Evolutionary conservation across 306 rosid species (phyloP).

Genomic region (Fagus sylvatica): DNA sequence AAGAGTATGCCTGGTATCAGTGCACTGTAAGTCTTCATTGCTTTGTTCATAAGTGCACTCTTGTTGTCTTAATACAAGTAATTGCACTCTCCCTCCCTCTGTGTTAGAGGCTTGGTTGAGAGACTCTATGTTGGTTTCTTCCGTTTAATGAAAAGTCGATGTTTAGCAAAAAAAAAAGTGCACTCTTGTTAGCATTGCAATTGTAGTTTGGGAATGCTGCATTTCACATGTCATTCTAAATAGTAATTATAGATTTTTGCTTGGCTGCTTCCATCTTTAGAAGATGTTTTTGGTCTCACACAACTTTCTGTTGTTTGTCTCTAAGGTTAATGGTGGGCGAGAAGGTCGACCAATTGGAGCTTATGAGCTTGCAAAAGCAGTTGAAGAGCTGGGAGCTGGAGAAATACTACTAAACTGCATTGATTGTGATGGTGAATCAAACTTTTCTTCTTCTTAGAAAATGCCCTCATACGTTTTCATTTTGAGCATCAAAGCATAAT

Average conservation of each 20-base stretch:
- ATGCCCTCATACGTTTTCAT: not conserved
- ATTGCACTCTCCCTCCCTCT: too few relatives aligned
- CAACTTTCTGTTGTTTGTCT: slow-evolving; percentile 22
- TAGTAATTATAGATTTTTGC: slow-evolving; percentile 7
- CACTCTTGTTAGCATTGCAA: not conserved
- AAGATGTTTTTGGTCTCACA: not conserved
- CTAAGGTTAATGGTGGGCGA: slow-evolving; percentile 82
- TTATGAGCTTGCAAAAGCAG: slow-evolving; percentile 91
- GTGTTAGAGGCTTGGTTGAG: too few relatives aligned
- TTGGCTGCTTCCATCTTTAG: slow-evolving; percentile 1
- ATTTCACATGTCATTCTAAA: not conserved
- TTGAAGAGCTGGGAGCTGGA: slow-evolving; percentile 97
- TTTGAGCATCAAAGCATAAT: not conserved
- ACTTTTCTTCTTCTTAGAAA: slow-evolving; percentile 4
- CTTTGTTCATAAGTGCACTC: slow-evolving; percentile 11
- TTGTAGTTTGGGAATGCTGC: not conserved
- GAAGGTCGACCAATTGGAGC: slow-evolving; percentile 97
- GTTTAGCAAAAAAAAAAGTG: too few relatives aligned
- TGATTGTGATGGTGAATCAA: slow-evolving; percentile 80
- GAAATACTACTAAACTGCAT: slow-evolving; percentile 96
- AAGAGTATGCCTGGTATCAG: slow-evolving; percentile 96
- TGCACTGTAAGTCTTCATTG: slow-evolving; percentile 67
- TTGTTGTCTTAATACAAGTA: not conserved
- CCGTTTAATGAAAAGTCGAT: too few relatives aligned
- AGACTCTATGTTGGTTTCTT: too few relatives aligned